A percentile compares a stretch with the other conserved stretches of the same genome.
Conservation (phyloP, 768 basidiomycete species). For the Tylopilus sp. region DNA sequence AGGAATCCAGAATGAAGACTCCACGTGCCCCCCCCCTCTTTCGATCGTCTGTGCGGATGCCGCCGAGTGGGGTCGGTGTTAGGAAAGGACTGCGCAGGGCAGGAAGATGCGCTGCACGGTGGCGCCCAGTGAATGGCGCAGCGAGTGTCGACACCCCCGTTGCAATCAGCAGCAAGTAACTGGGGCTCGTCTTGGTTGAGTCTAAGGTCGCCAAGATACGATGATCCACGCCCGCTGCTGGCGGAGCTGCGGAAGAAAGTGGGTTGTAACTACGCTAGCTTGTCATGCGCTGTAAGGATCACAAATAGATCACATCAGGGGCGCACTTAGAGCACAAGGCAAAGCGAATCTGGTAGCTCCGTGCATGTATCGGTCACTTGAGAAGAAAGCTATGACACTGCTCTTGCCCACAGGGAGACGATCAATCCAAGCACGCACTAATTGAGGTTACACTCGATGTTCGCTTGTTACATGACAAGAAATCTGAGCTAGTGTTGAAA, state of each 20-base stretch:
- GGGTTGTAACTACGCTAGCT: neutral
- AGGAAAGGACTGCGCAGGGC: neutral
- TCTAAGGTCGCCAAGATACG: neutral
- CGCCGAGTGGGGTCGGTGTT: neutral
- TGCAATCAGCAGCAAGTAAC: neutral
- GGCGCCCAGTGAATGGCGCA: neutral
- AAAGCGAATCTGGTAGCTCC: neutral
- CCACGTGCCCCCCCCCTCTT: neutral
- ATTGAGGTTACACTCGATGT: slow-evolving; percentile 2
- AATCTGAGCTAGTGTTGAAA: slow-evolving; percentile 6
- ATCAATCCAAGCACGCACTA: neutral
- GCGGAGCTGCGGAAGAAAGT: neutral
- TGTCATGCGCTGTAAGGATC: neutral
- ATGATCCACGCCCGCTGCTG: neutral
- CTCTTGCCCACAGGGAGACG: neutral
- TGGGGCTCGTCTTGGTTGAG: neutral
- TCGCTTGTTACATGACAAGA: slow-evolving; percentile 14
- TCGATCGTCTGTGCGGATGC: neutral
- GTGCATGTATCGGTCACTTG: too few species aligned
- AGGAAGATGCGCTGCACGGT: neutral
- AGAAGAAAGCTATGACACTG: neutral
- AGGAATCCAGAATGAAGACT: neutral
- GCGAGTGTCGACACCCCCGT: neutral
- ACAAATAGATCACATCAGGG: neutral
- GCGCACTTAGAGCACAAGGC: neutral